Base-by-base conservation (phyloP, 2,329 filamentous ascomycete species). In the Fusarium ramigenum region DNA sequence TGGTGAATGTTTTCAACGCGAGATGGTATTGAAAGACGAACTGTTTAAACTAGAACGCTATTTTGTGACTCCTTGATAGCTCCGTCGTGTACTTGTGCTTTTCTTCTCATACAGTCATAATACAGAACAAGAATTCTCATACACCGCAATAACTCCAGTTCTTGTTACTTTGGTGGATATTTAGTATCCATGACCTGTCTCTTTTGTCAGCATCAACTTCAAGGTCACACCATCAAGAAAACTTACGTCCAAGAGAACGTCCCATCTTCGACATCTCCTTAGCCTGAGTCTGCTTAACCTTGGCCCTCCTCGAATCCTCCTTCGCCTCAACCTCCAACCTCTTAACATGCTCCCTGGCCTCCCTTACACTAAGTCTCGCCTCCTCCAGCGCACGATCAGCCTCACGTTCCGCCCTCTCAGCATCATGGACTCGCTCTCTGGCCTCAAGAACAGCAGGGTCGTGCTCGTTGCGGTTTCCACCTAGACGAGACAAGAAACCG, bases 201-300 rank as follows among this genome's bases (percentile, higher is more conserved):
- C 3, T 16, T 16, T 0, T 5, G 39, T 75, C 40, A 73, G 60
- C n/a, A 12, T 62, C 39, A 15, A 14, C 21, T 36, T 40, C 19
- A 28, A 11, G 2, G 1, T 19, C 2, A 37, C 0, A 15, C 16
- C 4, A 15, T 2, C 14, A 4, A 2, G 1, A 25, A 43, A 11
- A 90, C 88, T 83, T 85, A 92, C 91, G 88, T 63, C 91, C 91
- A 66, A 93, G 87, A n/a, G 88, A 86, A 81, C 91, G 90, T n/a
- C 89, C 91, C 59, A 90, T 85, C 88, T 92, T 93, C 10, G 88
- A 90, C 36, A 93, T 87, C 77, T 89, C 88, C 75, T 85, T 86
- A 2, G 91, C 91, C 77, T 93, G 89, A 59, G 86, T 85, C 81
- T 91, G 87, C 87, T 93, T 93, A 58, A 93, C 88, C 86, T 90